Conservation (phyloP, 1,284 basidiomycete species). For the Stygiomarasmius scandens region DNA sequence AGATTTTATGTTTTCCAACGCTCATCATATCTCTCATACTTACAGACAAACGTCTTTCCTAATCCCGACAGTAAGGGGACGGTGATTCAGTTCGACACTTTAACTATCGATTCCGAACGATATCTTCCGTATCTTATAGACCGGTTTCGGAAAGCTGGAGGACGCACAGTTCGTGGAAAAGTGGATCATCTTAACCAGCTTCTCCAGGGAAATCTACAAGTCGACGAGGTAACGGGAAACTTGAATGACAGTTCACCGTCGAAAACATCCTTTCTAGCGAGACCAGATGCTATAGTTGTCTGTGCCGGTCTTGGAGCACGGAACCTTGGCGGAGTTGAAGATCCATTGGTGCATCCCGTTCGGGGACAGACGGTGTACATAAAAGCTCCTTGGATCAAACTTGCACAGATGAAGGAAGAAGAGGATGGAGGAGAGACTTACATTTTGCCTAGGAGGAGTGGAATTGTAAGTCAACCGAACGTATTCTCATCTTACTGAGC, state of each 20-base stretch:
- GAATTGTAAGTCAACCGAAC: conserved; percentile 52
- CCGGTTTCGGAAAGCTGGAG: conserved; percentile 64
- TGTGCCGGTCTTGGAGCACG: conserved; percentile 70
- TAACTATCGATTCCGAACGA: conserved; percentile 68
- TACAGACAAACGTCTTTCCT: conserved; percentile 54
- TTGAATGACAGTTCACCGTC: conserved; percentile 28
- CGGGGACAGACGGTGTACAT: conserved; percentile 87
- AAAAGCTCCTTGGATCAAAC: conserved; percentile 71
- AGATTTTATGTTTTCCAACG: neutral
- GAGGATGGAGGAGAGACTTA: conserved; percentile 61
- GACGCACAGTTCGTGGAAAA: conserved; percentile 54
- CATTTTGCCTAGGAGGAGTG: conserved; percentile 69
- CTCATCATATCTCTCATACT: neutral
- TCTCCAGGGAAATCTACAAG: conserved; percentile 54
- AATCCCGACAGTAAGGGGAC: conserved; percentile 47
- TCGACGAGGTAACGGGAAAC: conserved; percentile 16
- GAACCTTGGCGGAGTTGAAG: conserved; percentile 79
- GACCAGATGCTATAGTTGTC: conserved; percentile 59
- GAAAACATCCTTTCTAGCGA: conserved; percentile 21
- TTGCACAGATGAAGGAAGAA: conserved; percentile 57
- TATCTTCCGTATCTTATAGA: conserved; percentile 72
- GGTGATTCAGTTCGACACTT: conserved; percentile 62
- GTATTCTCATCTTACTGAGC: neutral
- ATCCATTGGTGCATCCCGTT: conserved; percentile 73
- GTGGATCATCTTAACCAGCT: conserved; percentile 70